These are phyloP conservation scores for Pezicula rhizophila DNA, from an alignment of 2,329 filamentous ascomycete genomes.

Conservation along the genomic window DNA sequence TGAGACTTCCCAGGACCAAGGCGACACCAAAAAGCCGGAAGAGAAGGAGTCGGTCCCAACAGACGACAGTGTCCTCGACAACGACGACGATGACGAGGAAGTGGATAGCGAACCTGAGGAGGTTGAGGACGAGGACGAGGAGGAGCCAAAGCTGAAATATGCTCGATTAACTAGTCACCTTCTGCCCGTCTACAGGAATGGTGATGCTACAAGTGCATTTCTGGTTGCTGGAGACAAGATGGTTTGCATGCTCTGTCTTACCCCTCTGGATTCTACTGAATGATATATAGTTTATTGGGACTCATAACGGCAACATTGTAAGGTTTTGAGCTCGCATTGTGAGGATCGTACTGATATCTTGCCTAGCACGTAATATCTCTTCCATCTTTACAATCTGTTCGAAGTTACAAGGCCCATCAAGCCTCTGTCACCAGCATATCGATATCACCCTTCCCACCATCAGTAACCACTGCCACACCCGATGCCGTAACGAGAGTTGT, in stretches of 20 bases:
- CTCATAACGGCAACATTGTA: conserved; percentile 95
- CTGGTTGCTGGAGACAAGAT: conserved; percentile 93
- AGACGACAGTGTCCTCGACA: conserved; percentile 11
- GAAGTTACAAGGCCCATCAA: conserved; percentile 86
- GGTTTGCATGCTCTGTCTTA: conserved; percentile 45
- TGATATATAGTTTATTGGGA: conserved; percentile 69
- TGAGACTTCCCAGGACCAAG: conserved; percentile 22
- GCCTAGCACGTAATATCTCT: conserved; percentile 76
- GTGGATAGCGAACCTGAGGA: conserved; percentile 48
- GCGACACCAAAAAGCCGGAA: conserved; percentile 18
- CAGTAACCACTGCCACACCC: conserved; percentile 34
- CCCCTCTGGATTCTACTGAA: conserved; percentile 23
- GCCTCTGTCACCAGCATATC: conserved; percentile 88
- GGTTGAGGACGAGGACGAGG: conserved; percentile 77
- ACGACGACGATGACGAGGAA: conserved; percentile 31
- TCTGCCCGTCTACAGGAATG: conserved; percentile 80
- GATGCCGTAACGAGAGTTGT: conserved; percentile 30
- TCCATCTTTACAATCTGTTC: conserved; percentile 72
- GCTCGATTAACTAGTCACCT: conserved; percentile 77
- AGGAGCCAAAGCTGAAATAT: conserved; percentile 93
- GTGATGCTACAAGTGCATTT: conserved; percentile 89
- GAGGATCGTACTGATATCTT: conserved; percentile 23
- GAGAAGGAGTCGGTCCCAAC: conserved; percentile 15
- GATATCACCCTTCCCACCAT: conserved; percentile 77
- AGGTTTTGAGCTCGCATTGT: conserved; percentile 35